A percentile compares a stretch with the other conserved stretches of the same genome.
Evolutionary conservation across 2,329 filamentous ascomycete species (phyloP).

Genomic region (Sporothrix variecibatus): DNA sequence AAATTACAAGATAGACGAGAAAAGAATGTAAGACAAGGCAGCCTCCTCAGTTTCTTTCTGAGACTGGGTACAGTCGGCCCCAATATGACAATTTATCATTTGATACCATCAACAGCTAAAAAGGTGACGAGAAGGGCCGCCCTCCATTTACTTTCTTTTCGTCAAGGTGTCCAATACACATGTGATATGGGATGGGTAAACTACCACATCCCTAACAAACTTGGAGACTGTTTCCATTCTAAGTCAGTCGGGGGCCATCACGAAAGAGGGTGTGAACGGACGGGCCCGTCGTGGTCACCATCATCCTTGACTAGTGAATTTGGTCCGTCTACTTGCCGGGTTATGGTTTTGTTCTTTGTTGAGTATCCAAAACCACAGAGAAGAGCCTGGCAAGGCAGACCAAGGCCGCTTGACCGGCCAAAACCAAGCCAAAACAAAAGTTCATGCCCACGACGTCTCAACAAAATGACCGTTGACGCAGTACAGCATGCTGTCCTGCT

Average conservation of each 20-base stretch:
- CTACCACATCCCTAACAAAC: background rate
- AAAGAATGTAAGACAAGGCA: background rate
- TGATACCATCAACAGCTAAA: background rate
- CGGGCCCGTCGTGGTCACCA: background rate
- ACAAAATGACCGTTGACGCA: background rate
- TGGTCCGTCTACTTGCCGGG: background rate
- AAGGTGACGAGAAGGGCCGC: too few species aligned
- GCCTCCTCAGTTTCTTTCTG: background rate
- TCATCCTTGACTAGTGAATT: background rate
- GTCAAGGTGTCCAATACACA: background rate
- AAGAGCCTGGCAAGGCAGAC: too few species aligned
- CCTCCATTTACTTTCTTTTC: background rate
- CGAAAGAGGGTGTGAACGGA: conserved; percentile 18
- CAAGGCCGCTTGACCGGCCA: background rate
- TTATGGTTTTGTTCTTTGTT: background rate
- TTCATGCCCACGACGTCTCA: background rate
- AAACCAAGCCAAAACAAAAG: background rate
- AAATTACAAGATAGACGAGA: background rate
- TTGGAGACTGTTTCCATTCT: background rate
- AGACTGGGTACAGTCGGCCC: background rate
- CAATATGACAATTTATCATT: background rate
- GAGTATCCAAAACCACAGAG: background rate
- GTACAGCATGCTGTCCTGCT: background rate
- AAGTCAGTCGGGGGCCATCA: background rate
- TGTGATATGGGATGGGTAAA: conserved; percentile 2